phyloP scores from a whole-genome alignment of 2,329 filamentous ascomycete genomes.

The Ceratocystis variospora region DNA sequence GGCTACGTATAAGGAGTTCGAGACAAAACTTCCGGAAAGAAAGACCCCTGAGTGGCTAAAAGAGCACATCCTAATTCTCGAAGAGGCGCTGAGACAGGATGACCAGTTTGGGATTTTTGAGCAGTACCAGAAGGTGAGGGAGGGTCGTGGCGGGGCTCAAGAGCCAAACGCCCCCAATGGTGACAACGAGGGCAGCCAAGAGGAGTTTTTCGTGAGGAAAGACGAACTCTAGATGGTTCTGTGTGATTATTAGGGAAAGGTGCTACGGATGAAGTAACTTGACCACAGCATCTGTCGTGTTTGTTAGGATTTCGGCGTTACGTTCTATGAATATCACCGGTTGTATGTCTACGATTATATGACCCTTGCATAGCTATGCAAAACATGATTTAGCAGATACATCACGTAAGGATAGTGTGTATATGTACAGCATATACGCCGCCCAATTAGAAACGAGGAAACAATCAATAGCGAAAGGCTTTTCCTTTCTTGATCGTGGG shows the following conservation, averaged over 20 bases:
- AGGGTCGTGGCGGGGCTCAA: not conserved
- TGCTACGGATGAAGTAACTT: not conserved
- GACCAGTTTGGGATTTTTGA: conserved; percentile 6
- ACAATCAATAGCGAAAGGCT: too few relatives aligned
- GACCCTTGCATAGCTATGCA: not conserved
- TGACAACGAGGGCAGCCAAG: conserved; percentile 33
- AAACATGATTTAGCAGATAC: not conserved
- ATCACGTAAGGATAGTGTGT: not conserved
- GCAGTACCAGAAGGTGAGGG: not conserved
- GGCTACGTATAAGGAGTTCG: conserved; percentile 23
- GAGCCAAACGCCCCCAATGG: not conserved
- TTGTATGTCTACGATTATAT: too few relatives aligned
- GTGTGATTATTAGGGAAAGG: not conserved
- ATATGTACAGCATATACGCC: not conserved
- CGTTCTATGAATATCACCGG: not conserved
- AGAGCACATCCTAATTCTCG: conserved; percentile 30
- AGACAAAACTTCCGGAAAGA: conserved; percentile 21
- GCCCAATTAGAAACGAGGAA: not conserved
- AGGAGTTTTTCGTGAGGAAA: conserved; percentile 34
- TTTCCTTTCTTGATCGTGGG: too few relatives aligned
- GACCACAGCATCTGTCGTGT: not conserved
- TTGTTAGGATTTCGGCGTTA: not conserved
- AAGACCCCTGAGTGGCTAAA: conserved; percentile 18
- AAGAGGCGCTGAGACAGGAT: conserved; percentile 50
- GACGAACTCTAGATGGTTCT: conserved; percentile 34